Percentiles rank a stretch among this genome's conserved stretches.
These are phyloP conservation scores for Teratosphaeria zuluensis DNA, from an alignment of 2,329 filamentous ascomycete genomes.

Conservation along the genomic window DNA sequence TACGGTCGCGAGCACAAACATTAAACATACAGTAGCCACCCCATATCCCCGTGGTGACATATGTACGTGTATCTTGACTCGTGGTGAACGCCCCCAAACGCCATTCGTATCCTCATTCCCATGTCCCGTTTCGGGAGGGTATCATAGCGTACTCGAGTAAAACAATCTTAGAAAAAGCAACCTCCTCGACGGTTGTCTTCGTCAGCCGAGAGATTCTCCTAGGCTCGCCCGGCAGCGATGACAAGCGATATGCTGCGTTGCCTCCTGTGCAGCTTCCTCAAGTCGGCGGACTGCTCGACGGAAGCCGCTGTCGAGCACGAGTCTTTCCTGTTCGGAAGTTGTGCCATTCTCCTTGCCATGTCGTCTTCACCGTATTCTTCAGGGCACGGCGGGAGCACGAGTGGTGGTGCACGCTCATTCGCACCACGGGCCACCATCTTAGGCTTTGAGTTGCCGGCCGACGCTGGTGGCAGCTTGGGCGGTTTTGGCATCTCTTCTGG, in stretches of 20 bases:
- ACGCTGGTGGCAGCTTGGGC: neutral
- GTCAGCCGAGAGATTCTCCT: constrained; percentile 2
- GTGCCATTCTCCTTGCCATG: neutral
- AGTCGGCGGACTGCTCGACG: neutral
- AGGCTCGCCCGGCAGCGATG: constrained; percentile 3
- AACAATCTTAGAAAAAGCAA: neutral
- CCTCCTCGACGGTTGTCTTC: neutral
- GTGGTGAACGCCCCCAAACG: neutral
- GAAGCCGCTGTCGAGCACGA: neutral
- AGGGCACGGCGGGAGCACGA: constrained; percentile 23
- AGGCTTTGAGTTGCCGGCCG: neutral
- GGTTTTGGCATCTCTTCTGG: neutral
- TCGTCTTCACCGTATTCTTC: constrained; percentile 7
- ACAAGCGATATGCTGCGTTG: constrained; percentile 5
- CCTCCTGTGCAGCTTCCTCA: constrained; percentile 2
- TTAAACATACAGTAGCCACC: too few relatives aligned
- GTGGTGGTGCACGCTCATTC: constrained; percentile 22
- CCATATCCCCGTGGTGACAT: neutral
- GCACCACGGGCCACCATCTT: constrained; percentile 25
- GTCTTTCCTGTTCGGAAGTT: constrained; percentile 1
- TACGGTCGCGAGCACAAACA: too few relatives aligned
- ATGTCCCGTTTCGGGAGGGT: neutral
- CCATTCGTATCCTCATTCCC: neutral
- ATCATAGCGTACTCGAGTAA: neutral
- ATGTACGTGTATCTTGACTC: neutral